A percentile compares a stretch with the other conserved stretches of the same genome.
phyloP scores from a whole-genome alignment of 306 rosid species.

The Arachis hypogaea region DNA sequence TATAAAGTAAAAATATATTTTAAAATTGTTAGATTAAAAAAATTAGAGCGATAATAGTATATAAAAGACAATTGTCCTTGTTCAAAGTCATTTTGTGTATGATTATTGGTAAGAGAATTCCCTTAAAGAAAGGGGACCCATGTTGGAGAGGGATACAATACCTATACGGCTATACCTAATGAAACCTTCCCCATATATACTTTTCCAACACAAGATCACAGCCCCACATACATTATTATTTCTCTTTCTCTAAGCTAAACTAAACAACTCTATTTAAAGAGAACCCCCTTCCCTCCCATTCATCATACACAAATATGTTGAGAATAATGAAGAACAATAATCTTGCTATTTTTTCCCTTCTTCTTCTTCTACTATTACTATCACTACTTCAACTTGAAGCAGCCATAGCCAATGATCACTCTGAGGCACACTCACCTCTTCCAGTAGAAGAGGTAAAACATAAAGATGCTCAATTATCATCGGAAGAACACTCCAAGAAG shows the following conservation, averaged over 20 bases:
- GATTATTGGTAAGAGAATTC: too few species aligned
- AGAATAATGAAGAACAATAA: conserved; percentile 49
- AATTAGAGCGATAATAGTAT: too few species aligned
- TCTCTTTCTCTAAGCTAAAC: neutral
- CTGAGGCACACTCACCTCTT: neutral
- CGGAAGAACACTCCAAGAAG: conserved; percentile 23
- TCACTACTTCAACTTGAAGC: conserved; percentile 55
- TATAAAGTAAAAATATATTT: too few species aligned
- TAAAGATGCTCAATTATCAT: conserved; percentile 19
- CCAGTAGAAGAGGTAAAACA: too few species aligned
- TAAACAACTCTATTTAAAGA: conserved; percentile 34
- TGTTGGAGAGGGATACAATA: neutral
- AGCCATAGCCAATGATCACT: conserved; percentile 34
- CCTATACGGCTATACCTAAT: neutral
- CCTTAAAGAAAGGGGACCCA: too few species aligned
- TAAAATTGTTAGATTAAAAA: too few species aligned
- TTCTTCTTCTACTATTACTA: conserved; percentile 42
- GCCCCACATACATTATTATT: conserved; percentile 27
- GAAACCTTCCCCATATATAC: conserved; percentile 41
- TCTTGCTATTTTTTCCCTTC: too few species aligned
- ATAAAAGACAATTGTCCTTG: too few species aligned
- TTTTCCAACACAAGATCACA: conserved; percentile 42
- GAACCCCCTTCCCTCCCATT: neutral
- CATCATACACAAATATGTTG: conserved; percentile 4
- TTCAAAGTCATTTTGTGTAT: too few species aligned